Evolutionary conservation across 1,284 basidiomycete species (phyloP), one percentile per base, ranked within the genome.

Genomic region (Laetiporus sulphureus): DNA sequence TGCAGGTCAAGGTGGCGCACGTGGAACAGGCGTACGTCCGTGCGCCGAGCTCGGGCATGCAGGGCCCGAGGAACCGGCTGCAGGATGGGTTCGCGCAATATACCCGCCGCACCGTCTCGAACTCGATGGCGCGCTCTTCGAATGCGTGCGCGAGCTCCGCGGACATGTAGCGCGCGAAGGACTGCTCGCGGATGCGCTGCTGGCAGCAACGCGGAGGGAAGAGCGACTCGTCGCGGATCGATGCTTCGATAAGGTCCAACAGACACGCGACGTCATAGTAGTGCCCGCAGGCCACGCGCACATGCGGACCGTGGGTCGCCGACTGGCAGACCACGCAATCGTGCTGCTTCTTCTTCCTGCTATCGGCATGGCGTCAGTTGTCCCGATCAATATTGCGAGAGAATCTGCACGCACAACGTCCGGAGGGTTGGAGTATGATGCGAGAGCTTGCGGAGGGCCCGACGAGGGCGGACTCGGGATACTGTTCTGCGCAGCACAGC

Each of bases 151-250:
- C 32, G 10, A 57, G 44, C 2, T 44, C 36, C 10, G 40, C 7
- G 7, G 56, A 36, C 32, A 69, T 49, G 38, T 56, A 44, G 0
- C 36, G 41, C 12, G 46, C 46, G 37, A 65, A 59, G n/a, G 50
- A 40, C 4, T 34, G 4, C 22, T 56, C 29, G n/a, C 60, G 58
- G 30, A 66, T 59, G n/a, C 38, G 36, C 8, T 52, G 40, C 24
- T 52, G 47, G 42, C 65, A 66, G 45, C 66, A 68, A 7, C 57
- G 49, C 8, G 65, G 64, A 2, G 65, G 66, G 44, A 60, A 63
- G 27, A 64, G 51, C 5, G 57, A 54, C 41, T 66, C 62, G 46
- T 67, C 64, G 20, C 48, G 48, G 5, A 52, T 56, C 3, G 66
- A 58, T 4, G 51, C 50, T 25, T 58, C 44, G 43, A 65, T 59